A percentile compares a stretch with the other conserved stretches of the same genome.
phyloP scores from a whole-genome alignment of 2,329 filamentous ascomycete genomes.

The Colletotrichum siamense region DNA sequence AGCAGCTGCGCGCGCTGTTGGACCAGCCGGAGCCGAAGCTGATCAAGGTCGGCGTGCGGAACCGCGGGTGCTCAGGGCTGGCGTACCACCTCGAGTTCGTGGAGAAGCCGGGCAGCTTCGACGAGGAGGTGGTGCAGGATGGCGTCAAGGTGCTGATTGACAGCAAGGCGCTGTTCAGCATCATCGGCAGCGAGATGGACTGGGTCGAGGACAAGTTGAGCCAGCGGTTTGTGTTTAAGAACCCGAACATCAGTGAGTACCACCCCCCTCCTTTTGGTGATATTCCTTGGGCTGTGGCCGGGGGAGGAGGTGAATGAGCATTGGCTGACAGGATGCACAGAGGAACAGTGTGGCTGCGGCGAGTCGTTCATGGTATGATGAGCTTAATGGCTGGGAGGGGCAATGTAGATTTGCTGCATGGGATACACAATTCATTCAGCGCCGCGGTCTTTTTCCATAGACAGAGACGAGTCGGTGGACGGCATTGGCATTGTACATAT shows the following conservation, averaged over 20 bases:
- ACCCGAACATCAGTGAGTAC: slow-evolving; percentile 96
- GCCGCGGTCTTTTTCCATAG: neutral
- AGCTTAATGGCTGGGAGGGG: neutral
- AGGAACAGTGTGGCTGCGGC: slow-evolving; percentile 94
- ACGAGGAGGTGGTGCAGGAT: slow-evolving; percentile 94
- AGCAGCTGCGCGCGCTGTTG: slow-evolving; percentile 78
- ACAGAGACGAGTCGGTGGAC: neutral
- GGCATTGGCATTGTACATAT: neutral
- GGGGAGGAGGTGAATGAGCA: neutral
- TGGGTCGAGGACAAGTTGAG: slow-evolving; percentile 97
- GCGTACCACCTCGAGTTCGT: slow-evolving; percentile 96
- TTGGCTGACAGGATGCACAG: slow-evolving; percentile 53
- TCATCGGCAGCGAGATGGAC: slow-evolving; percentile 99
- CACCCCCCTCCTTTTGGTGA: neutral
- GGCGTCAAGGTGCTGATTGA: slow-evolving; percentile 96
- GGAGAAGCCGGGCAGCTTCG: slow-evolving; percentile 85
- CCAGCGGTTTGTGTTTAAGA: slow-evolving; percentile 90
- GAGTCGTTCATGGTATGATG: slow-evolving; percentile 88
- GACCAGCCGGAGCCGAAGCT: slow-evolving; percentile 89
- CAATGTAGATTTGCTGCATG: neutral
- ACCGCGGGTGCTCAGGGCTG: slow-evolving; percentile 90
- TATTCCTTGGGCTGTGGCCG: accelerated
- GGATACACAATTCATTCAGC: neutral
- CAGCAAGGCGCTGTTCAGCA: slow-evolving; percentile 96
- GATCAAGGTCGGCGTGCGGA: slow-evolving; percentile 93